Conservation (phyloP, 768 basidiomycete species). For the Pulveroboletus sp. region DNA sequence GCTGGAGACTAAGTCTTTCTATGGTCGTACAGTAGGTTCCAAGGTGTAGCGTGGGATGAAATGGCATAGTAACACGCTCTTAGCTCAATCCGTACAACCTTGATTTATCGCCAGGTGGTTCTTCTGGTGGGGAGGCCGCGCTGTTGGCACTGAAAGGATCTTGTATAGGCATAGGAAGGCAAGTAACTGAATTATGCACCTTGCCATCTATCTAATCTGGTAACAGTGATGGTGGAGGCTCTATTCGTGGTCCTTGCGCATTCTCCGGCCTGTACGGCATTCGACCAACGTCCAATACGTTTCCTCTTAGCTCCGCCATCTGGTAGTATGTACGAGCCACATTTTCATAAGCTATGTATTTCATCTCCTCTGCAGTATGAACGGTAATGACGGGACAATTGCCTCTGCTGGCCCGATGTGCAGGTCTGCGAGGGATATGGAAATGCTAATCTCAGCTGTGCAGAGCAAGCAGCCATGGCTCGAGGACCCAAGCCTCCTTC, state of each 20-base stretch:
- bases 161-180: slow-evolving; percentile 42
- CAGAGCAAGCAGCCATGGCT: slow-evolving; percentile 38
- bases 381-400: slow-evolving; percentile 22
- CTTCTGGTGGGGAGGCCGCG: slow-evolving; percentile 49
- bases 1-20: slow-evolving; percentile 32
- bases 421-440: slow-evolving; percentile 24
- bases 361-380: slow-evolving; percentile 12
- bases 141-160: slow-evolving; percentile 43
- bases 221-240: slow-evolving; percentile 31
- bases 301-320: slow-evolving; percentile 18
- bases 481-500: slow-evolving; percentile 33
- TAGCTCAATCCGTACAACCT: slow-evolving; percentile 45
- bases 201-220: not conserved
- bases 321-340: slow-evolving; percentile 19
- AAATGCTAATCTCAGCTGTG: slow-evolving; percentile 16
- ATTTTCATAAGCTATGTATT: not conserved
- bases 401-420: slow-evolving; percentile 24
- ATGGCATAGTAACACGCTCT: not conserved
- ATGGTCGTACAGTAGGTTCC: slow-evolving; percentile 27
- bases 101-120: slow-evolving; percentile 44
- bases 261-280: slow-evolving; percentile 40
- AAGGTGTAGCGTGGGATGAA: not conserved
- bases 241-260: slow-evolving; percentile 37
- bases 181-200: slow-evolving; percentile 11
- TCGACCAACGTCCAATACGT: slow-evolving; percentile 34